Evolutionary conservation across 345 rosid genomes (phyloP), one percentile per base, ranked within the genome.

Genomic region (Brassica rapa): DNA sequence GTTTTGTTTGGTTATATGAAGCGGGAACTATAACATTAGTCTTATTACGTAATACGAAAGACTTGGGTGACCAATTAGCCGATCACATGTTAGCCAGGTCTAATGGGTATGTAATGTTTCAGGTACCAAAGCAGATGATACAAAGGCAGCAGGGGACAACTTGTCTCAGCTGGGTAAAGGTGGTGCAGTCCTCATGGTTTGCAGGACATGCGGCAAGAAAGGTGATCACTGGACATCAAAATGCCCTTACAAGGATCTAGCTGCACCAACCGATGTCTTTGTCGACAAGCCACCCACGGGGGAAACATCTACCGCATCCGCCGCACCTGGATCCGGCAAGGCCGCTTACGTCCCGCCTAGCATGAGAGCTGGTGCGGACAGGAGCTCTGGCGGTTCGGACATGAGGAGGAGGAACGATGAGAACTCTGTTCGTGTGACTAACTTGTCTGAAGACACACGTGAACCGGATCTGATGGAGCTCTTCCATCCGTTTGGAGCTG

Each of bases 211-310:
- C 76, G 92, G 90, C 75, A 90, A 93, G 87, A 91, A 90, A 83
- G 96, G 94, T 70, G 97, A 93, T 55, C 98, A 92, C 82, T 92
- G 98, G 98, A 92, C 97, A 5, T 85, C 94, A 10, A 84, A 90
- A 74, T 91, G 98, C 62, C 96, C 97, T 2, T 92, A 89, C 86
- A 91, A 89, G 90, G 98, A 94, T 83, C 94, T 92, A 12, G 93
- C 92, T 65, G 75, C 81, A 55, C 88, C 80, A 9, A 1, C 86
- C 0, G 98, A 91, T 71, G 77, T 62, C 37, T 89, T 88, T 43
- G 41, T 77, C 0, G 97, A 94, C 33, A 92, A 87, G 80, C 97
- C 97, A 30, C 29, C 88, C 2, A 64, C 80, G 27, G 76, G 89
- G 11, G 97, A 87, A 60, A 32, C 83, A 76, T 46, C 87, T 56